Base-by-base conservation (phyloP, 345 rosid species). In the Hibiscus trionum region DNA sequence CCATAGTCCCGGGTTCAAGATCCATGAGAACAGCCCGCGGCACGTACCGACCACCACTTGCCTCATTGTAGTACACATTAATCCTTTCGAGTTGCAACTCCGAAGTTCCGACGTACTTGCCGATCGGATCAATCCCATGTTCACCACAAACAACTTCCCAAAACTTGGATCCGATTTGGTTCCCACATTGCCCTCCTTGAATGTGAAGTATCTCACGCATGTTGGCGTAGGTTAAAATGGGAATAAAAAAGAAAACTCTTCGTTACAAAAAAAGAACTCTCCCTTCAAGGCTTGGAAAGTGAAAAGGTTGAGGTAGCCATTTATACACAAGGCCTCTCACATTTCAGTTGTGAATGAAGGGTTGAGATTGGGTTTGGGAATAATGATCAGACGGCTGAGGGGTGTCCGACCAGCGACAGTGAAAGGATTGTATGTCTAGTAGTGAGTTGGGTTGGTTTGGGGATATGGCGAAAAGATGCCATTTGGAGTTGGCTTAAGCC, bases 181-280 rank as follows among this genome's bases (percentile, higher is more conserved):
- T 81, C 73, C 77, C 79, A 14, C 81, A 81, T 72, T 81, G 81
- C 66, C 84, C 79, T 72, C 81, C 79, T 69, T 81, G 84, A 57
- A 81, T 77, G 79, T 75, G 84, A 52, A 81, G 79, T 72, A 75
- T 81, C 50, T 81, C 84, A 7, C 81, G 77, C 81, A 81, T 81
- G 39, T 57, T 69, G 65, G 72, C 62, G 52, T 19, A 29, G 19
- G 66, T 63, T 47, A 44, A 44, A 59, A 66, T 29, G 8, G 72
- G 49, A 16, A 44, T 29, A 39, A 7, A 35, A 12, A 24, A n/a
- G 11, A 11, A 5, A 56, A 4, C 4, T 31, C 7, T 27, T 60
- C 9, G 12, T n/a, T 8, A 17, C 47, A 7, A 7, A 14, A 15
- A 4, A 44, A 1, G 35, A 26, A 58, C 35, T 11, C 60, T 46